Evolutionary conservation across 768 basidiomycete species (phyloP), one percentile per base, ranked within the genome.

Genomic region (Suillus lakei): DNA sequence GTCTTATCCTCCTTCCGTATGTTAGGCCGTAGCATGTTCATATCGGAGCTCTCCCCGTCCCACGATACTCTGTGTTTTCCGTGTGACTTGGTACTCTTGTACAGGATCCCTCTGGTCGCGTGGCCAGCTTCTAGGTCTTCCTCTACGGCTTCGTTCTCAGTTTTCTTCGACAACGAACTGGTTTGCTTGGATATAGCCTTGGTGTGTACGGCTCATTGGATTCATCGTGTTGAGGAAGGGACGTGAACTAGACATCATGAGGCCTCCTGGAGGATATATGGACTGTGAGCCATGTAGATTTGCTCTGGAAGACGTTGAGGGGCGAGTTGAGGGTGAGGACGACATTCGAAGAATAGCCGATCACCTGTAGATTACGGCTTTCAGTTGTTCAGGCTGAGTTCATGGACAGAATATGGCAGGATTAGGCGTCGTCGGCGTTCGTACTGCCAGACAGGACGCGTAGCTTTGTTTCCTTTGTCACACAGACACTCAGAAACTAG

Each of bases 171-270:
- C 77, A 3, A 90, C 79, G 34, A 86, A 89, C 73, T 91, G 90
- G 72, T 83, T 88, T 38, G 91, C 91, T 67, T 88, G 90, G 21
- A 82, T 81, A 74, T 95, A 95, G 8, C 92, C 93, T 67, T 88
- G 88, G 73, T 93, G 88, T 38, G 83, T 78, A 68, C 87, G 85
- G 67, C 86, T 86, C 83, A 92, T 89, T 43, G 93, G 91, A 74
- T 94, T 95, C 41, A 95, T 81, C 85, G 92, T 87, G 76, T 87
- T 88, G 70, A 94, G 87, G 72, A 95, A 93, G 1, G 92, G 90
- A 38, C 89, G 86, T 39, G 91, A 92, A 72, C 79, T 84, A 36
- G 89, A 86, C n/a, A 53, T 72, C 38, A 61, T 61, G 30, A 73
- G 75, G n/a, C 62, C 65, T 13, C 65, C 60, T 36, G 61, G 53